Conservation (phyloP, 352 stramenopile species). For the Phytophthora hybrid region DNA sequence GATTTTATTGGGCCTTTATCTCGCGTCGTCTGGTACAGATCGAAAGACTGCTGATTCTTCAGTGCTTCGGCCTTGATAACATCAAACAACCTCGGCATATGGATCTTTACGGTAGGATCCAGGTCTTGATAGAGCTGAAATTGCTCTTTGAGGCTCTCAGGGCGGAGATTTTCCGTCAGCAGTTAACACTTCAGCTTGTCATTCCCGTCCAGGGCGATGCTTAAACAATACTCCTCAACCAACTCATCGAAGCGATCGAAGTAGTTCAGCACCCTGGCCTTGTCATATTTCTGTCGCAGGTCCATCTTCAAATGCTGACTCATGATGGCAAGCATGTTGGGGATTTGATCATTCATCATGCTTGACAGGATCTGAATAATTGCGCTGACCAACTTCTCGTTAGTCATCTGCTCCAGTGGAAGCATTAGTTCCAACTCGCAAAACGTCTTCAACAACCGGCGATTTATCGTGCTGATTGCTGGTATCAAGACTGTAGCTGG, state of each 20-base stretch:
- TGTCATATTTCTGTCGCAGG: background rate
- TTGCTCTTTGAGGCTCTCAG: background rate
- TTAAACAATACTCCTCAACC: conserved; percentile 6
- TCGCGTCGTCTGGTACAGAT: too few species aligned
- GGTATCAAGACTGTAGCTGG: background rate
- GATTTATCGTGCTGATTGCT: background rate
- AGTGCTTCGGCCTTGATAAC: conserved; percentile 3
- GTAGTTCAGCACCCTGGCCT: conserved; percentile 17
- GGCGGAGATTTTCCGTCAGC: conserved; percentile 4
- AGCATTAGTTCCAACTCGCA: background rate
- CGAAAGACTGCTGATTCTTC: conserved; percentile 9
- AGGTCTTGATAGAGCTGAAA: conserved; percentile 9
- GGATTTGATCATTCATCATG: conserved; percentile 16
- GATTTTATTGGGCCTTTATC: too few species aligned
- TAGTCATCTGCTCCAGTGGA: background rate
- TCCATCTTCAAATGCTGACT: conserved; percentile 13
- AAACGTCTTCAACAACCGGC: background rate
- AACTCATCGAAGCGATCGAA: conserved; percentile 13
- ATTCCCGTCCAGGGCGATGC: background rate
- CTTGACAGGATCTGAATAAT: background rate
- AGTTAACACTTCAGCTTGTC: conserved; percentile 10
- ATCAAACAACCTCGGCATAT: conserved; percentile 4
- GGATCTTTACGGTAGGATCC: conserved; percentile 8
- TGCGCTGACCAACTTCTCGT: background rate
- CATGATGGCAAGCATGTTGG: background rate